Evolutionary conservation across 2,329 filamentous ascomycete species (phyloP).

Genomic region (Phyllosticta capitalensis): DNA sequence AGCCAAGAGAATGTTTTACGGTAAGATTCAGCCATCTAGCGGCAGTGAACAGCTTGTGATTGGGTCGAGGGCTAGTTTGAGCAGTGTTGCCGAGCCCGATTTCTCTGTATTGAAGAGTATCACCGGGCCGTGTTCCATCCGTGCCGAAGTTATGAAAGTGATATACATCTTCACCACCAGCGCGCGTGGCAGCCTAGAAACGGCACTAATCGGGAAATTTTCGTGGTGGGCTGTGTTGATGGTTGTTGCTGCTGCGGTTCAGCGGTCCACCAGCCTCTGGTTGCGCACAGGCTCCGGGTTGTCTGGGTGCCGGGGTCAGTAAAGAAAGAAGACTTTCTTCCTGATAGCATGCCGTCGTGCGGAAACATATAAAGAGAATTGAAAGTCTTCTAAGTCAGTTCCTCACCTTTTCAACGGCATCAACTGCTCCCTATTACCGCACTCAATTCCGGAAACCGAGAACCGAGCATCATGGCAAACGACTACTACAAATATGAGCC

Average conservation of each 20-base stretch:
- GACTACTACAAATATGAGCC: slow-evolving; percentile 23
- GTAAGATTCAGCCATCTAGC: not conserved
- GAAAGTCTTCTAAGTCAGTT: not conserved
- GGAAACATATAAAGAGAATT: not conserved
- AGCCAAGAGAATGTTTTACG: not conserved
- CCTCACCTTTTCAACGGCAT: not conserved
- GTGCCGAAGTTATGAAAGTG: not conserved
- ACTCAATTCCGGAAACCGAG: too few relatives aligned
- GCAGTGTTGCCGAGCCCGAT: not conserved
- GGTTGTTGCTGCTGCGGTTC: not conserved
- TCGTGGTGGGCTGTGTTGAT: not conserved
- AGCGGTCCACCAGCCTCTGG: not conserved
- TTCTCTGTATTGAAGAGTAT: not conserved
- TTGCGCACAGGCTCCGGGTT: not conserved
- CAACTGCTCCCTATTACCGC: not conserved
- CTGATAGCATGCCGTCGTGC: not conserved
- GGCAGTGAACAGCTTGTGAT: not conserved
- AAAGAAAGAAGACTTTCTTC: not conserved
- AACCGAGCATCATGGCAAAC: not conserved
- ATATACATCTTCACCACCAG: not conserved
- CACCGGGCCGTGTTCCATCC: not conserved
- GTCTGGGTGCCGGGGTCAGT: not conserved
- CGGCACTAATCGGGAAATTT: not conserved
- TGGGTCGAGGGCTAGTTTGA: not conserved
- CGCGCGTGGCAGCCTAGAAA: not conserved